A percentile compares a stretch with the other conserved stretches of the same genome.
Conservation (phyloP, 2,329 filamentous ascomycete species). For the Verticillium nonalfalfae region DNA sequence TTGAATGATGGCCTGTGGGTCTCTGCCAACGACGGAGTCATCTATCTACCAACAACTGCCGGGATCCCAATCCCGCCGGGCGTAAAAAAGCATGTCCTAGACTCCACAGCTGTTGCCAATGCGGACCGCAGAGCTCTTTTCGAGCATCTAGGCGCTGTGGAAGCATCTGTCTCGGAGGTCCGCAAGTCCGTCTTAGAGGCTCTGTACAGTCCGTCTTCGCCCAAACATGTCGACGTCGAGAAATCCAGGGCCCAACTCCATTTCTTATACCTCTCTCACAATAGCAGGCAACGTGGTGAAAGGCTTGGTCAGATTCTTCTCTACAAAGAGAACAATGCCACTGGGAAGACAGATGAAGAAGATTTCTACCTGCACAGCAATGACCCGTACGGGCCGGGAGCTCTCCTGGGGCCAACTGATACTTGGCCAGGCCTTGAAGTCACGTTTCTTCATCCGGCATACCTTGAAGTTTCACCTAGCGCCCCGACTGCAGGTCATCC, state of each 20-base stretch:
- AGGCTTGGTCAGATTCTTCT: neutral
- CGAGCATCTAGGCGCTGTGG: constrained; percentile 1
- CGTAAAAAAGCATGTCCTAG: constrained; percentile 1
- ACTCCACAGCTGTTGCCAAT: constrained; percentile 1
- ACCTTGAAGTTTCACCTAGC: neutral
- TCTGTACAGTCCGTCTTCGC: neutral
- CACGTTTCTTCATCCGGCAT: neutral
- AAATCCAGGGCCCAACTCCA: constrained; percentile 1
- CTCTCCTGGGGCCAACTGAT: neutral
- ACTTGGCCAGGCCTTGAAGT: constrained; percentile 1
- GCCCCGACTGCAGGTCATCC: neutral
- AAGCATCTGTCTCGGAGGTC: neutral
- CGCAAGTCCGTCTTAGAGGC: neutral
- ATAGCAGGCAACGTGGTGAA: neutral
- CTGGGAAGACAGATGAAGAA: neutral
- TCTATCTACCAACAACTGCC: neutral
- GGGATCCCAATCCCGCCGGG: constrained; percentile 1
- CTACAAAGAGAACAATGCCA: neutral
- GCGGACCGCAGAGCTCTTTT: constrained; percentile 4
- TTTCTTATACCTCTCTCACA: constrained; percentile 7
- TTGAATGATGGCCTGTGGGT: neutral
- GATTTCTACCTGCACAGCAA: neutral
- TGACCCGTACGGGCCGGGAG: neutral
- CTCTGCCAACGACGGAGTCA: neutral
- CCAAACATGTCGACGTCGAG: neutral